These are phyloP conservation scores for Apostasia shenzhenica DNA, from an alignment of 106 monocot species.

Conservation along the genomic window DNA sequence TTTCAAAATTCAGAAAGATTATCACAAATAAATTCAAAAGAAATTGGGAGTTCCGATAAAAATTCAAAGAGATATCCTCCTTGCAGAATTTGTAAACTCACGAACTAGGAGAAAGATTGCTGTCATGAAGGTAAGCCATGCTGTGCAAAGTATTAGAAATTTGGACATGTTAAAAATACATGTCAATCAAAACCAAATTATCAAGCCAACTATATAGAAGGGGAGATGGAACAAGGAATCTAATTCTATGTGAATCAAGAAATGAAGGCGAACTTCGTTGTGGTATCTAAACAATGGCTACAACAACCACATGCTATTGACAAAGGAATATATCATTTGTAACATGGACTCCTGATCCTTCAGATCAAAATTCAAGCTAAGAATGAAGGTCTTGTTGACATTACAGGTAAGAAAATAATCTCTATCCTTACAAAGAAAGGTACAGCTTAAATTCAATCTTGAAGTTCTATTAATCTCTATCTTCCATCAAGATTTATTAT, in stretches of 20 bases:
- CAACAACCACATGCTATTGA: background rate
- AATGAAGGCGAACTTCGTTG: background rate
- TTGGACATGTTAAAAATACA: no score
- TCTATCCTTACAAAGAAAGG: background rate
- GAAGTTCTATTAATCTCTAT: background rate
- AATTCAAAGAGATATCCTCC: no score
- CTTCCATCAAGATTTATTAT: background rate
- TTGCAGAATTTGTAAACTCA: no score
- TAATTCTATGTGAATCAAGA: constrained; percentile 1
- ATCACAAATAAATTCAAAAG: no score
- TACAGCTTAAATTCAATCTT: background rate
- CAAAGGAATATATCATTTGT: background rate
- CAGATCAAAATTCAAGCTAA: background rate
- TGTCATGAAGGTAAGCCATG: no score
- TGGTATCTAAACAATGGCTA: no score
- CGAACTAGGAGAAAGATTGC: no score
- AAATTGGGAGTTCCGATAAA: no score
- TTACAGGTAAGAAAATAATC: background rate
- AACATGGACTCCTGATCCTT: background rate
- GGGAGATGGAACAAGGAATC: background rate
- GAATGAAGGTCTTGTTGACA: background rate
- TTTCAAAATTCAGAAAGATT: no score
- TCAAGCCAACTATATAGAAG: background rate
- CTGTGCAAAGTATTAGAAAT: no score
- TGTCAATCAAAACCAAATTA: no score